These are phyloP conservation scores for Panaeolus papilionaceus DNA, from an alignment of 768 basidiomycete genomes.

Conservation along the genomic window DNA sequence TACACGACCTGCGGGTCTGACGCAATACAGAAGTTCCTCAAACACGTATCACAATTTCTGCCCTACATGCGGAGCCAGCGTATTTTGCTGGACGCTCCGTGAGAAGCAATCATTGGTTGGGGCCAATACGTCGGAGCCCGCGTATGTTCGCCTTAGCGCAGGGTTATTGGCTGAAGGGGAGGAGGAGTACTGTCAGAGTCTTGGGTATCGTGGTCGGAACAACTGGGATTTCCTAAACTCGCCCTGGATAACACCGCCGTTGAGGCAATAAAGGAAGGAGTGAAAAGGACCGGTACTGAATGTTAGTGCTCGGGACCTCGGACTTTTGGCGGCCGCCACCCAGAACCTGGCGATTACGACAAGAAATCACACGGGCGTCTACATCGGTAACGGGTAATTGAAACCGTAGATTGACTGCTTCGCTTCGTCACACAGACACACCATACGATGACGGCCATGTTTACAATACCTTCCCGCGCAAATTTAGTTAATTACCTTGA, in stretches of 20 bases:
- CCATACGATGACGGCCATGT: too few species aligned
- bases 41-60: too few species aligned
- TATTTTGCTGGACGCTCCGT: too few species aligned
- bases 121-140: constrained; percentile 10
- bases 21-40: too few species aligned
- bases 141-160: constrained; percentile 19
- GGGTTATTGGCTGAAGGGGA: constrained; percentile 26
- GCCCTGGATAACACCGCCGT: constrained; percentile 23
- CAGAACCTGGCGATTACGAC: not conserved
- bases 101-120: too few species aligned
- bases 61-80: too few species aligned
- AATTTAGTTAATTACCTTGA: too few species aligned
- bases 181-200: constrained; percentile 27
- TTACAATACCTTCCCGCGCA: too few species aligned
- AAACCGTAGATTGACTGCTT: too few species aligned
- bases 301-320: not conserved
- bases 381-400: not conserved
- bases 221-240: constrained; percentile 25
- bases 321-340: not conserved
- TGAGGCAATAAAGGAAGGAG: constrained; percentile 17
- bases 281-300: not conserved
- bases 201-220: constrained; percentile 28
- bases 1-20: too few species aligned
- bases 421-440: too few species aligned
- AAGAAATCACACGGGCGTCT: not conserved